Evolutionary conservation across 1,284 basidiomycete genomes (phyloP).

Genomic region (Anthracocystis walkeri): DNA sequence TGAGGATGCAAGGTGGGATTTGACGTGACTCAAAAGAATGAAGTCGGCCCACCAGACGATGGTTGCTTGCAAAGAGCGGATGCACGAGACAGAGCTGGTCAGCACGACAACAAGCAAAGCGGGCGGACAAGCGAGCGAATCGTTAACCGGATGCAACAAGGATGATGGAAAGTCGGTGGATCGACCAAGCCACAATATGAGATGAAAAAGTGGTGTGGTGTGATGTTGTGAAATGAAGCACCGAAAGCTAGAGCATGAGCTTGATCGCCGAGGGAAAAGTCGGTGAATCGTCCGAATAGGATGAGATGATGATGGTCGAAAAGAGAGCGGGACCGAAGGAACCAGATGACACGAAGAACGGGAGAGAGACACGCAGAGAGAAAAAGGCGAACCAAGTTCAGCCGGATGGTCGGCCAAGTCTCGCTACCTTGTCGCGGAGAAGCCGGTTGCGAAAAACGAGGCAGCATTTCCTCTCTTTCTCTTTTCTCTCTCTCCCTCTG

Average conservation of each 20-base stretch:
- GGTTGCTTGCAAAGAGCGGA: background rate
- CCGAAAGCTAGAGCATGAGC: background rate
- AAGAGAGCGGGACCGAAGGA: background rate
- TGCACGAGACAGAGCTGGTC: background rate
- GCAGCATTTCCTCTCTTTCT: background rate
- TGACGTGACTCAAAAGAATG: background rate
- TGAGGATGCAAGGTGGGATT: slow-evolving; percentile 8
- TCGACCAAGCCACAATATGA: slow-evolving; percentile 7
- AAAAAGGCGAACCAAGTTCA: background rate
- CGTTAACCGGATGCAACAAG: background rate
- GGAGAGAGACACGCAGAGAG: background rate
- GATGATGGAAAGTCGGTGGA: slow-evolving; percentile 1
- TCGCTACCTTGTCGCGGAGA: no score
- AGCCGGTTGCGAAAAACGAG: no score
- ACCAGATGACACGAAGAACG: background rate
- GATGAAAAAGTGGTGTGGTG: background rate
- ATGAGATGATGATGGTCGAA: no score
- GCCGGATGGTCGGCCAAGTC: background rate
- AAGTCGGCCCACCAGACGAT: slow-evolving; percentile 1
- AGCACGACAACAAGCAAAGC: background rate
- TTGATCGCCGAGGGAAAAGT: background rate
- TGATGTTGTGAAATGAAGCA: background rate
- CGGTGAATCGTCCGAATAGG: background rate
- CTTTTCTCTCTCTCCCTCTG: background rate
- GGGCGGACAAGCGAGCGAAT: background rate